These are phyloP conservation scores for Nakataea oryzae DNA, from an alignment of 2,329 filamentous ascomycete species.

Conservation along the genomic window DNA sequence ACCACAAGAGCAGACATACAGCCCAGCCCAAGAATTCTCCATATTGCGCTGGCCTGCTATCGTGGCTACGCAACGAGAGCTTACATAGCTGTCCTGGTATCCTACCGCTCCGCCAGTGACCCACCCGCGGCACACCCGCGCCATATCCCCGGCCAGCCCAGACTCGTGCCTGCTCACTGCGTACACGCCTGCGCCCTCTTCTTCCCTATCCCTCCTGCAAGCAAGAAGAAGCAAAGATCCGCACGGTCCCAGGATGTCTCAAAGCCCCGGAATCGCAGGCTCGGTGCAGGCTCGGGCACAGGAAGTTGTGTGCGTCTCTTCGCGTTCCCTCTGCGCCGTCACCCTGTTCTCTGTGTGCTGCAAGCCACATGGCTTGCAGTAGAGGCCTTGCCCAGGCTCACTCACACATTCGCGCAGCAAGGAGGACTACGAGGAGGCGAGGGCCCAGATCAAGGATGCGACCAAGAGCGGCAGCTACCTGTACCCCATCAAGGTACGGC, in stretches of 20 bases:
- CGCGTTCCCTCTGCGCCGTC: background rate
- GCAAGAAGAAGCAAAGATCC: too few relatives aligned
- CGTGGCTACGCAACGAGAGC: too few relatives aligned
- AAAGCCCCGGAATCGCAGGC: background rate
- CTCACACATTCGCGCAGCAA: slow-evolving; percentile 25
- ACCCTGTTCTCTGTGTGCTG: background rate
- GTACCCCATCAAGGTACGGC: slow-evolving; percentile 64
- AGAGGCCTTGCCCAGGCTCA: background rate
- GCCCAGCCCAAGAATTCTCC: too few relatives aligned
- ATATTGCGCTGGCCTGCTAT: too few relatives aligned
- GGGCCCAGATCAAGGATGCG: slow-evolving; percentile 54
- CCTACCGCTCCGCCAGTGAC: too few relatives aligned
- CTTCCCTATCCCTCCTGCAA: too few relatives aligned
- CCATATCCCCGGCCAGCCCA: too few relatives aligned
- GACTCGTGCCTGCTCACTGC: too few relatives aligned
- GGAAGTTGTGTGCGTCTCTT: slow-evolving; percentile 1
- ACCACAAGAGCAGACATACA: too few relatives aligned
- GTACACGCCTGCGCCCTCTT: too few relatives aligned
- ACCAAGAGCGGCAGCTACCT: slow-evolving; percentile 69
- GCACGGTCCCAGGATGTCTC: background rate
- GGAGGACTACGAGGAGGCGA: slow-evolving; percentile 63
- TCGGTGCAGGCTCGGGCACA: slow-evolving; percentile 1
- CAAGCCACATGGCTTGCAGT: background rate
- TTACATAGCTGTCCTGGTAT: too few relatives aligned
- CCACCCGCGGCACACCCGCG: too few relatives aligned